Conservation (phyloP, 2,329 filamentous ascomycete genomes). For the Cladosporium sp. region DNA sequence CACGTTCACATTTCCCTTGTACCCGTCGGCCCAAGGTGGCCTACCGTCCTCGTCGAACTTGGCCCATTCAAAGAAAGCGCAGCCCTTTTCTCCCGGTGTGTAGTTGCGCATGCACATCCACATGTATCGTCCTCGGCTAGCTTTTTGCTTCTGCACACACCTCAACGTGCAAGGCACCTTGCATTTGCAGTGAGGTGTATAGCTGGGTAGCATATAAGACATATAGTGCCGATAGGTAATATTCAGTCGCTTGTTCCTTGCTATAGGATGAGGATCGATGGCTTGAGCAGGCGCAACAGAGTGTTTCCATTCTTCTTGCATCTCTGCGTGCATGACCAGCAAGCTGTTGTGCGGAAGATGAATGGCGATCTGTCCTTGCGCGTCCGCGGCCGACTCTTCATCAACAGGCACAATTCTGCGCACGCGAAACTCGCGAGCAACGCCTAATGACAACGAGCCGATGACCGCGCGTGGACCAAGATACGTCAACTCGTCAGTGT, state of each 20-base stretch:
- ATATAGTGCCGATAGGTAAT: constrained; percentile 91
- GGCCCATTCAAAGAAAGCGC: constrained; percentile 79
- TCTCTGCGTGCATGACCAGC: constrained; percentile 93
- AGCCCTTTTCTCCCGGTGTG: constrained; percentile 61
- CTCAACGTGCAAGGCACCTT: constrained; percentile 64
- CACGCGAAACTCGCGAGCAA: constrained; percentile 89
- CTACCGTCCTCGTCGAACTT: constrained; percentile 82
- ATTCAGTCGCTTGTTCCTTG: constrained; percentile 79
- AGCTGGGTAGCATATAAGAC: constrained; percentile 67
- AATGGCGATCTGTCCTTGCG: constrained; percentile 82
- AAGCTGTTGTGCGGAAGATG: constrained; percentile 93
- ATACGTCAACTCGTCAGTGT: constrained; percentile 90
- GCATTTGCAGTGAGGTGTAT: constrained; percentile 76
- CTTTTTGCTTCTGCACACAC: constrained; percentile 73
- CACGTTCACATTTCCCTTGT: constrained; percentile 30
- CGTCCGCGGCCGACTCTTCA: constrained; percentile 48
- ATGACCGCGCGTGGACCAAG: constrained; percentile 85
- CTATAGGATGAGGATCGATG: constrained; percentile 79
- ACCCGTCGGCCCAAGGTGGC: constrained; percentile 56
- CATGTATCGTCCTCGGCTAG: constrained; percentile 76
- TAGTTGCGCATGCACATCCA: constrained; percentile 88
- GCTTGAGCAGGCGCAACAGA: constrained; percentile 68
- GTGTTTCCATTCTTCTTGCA: constrained; percentile 98
- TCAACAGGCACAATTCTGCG: constrained; percentile 64
- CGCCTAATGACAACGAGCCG: constrained; percentile 83